Base-by-base conservation (phyloP, 768 basidiomycete genomes). In the Sporobolomyces pararoseus region DNA sequence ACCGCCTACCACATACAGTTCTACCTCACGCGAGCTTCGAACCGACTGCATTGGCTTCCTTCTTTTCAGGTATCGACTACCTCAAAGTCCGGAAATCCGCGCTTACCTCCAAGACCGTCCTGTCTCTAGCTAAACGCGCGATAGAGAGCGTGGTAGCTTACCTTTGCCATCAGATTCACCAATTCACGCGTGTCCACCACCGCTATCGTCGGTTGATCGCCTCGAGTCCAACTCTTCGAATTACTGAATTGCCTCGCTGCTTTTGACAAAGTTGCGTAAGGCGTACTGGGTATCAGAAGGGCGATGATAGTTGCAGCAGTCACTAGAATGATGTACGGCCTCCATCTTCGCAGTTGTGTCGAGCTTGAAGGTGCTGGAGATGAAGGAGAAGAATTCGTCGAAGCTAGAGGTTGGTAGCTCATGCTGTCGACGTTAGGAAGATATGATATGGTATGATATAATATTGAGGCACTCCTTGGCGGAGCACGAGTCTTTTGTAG, bases 131-230 rank as follows among this genome's bases (percentile, higher is more conserved):
- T n/a, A n/a, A n/a, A n/a, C n/a, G n/a, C n/a, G n/a, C n/a, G n/a
- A n/a, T n/a, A n/a, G n/a, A n/a, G n/a, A n/a, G n/a, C 9, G n/a
- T 39, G 9, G 21, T 4, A 25, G 23, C 55, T 58, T 25, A 58
- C 55, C 42, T 59, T 59, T 14, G 58, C 58, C 58, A 59, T 59
- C 19, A 44, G 27, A 31, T 31, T 29, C 2, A 46, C 42, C 27
- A 59, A 42, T 13, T 27, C 29, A 25, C 27, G 23, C 39, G 42
- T 59, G 12, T 59, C 58, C 16, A 46, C 58, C 5, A 59, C 42
- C 42, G 58, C 58, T 3, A 59, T 29, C n/a, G 58, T 59, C 29
- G 58, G 58, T 17, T 29, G 3, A 2, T 42, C 42, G 9, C 37
- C 25, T 27, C 12, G 25, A 3, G 5, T 13, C 17, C 5, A 7